Evolutionary conservation across 805 yeast species (phyloP), one percentile per base, ranked within the genome.

Genomic region (Saccharomycopsis amapae): DNA sequence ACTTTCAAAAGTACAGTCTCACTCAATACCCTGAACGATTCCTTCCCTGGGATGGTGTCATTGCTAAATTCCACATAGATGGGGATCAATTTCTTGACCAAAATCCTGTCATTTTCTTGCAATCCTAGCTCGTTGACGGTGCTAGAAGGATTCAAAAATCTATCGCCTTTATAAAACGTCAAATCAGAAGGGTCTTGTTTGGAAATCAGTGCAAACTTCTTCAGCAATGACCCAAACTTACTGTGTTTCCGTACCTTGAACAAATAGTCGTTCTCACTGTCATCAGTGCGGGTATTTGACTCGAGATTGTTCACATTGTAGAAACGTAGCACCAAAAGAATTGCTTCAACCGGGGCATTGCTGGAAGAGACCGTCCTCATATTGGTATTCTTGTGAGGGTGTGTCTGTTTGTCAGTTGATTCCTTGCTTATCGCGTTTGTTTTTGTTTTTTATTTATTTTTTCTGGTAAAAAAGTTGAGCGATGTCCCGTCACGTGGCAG

Each of bases 161-260:
- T 24, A 9, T 28, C 28, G 12, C 20, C 13, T 24, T 44, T 41
- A 36, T 45, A 50, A 30, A 47, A 45, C 10, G 51, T 44, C 19
- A 50, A 40, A 23, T 50, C 53, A 26, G 38, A 32, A 3, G 45
- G 30, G 28, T 43, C 31, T n/a, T 17, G 17, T 4, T 44, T 43
- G 15, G 32, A 38, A 13, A 39, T 17, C 6, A 36, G 32, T 3
- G 46, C 49, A 39, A 50, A 48, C 17, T 42, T 41, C 17, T 41
- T 46, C 15, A 41, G 32, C 25, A 50, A 32, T 4, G 48, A 40
- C 10, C 48, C 51, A 37, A 50, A 42, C 31, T 41, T 47, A 10
- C 46, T 37, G 5, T 38, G 42, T 23, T 25, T 34, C 32, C 24
- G 23, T 13, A 47, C 51, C 34, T 44, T 46, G 40, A 50, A 50